These are phyloP conservation scores for Aspergillus baeticus DNA, from an alignment of 495 filamentous ascomycete genomes.

Conservation along the genomic window DNA sequence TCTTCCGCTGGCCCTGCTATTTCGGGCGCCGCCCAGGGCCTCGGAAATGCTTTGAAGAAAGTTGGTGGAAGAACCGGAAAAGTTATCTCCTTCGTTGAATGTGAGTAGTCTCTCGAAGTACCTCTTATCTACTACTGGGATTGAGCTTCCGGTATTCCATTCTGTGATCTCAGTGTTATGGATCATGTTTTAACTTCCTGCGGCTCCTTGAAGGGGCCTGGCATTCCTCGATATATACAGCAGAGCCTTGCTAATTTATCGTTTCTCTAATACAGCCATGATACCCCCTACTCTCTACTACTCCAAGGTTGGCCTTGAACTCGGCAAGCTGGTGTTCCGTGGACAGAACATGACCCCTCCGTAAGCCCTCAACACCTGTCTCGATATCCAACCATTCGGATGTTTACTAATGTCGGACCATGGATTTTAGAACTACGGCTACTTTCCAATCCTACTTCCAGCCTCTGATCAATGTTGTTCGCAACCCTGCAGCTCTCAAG, in stretches of 20 bases:
- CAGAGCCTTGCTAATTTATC: slow-evolving; percentile 28
- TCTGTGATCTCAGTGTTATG: neutral
- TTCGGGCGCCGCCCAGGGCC: slow-evolving; percentile 63
- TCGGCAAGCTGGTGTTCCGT: slow-evolving; percentile 81
- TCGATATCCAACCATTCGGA: neutral
- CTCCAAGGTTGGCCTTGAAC: slow-evolving; percentile 80
- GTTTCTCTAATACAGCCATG: slow-evolving; percentile 57
- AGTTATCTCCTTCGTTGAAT: slow-evolving; percentile 77
- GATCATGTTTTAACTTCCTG: slow-evolving; percentile 5
- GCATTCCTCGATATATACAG: slow-evolving; percentile 2
- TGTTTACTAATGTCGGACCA: slow-evolving; percentile 19
- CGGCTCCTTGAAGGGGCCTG: slow-evolving; percentile 25
- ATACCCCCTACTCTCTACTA: slow-evolving; percentile 89
- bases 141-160: neutral
- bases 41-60: slow-evolving; percentile 64
- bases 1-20: slow-evolving; percentile 77
- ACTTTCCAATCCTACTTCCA: slow-evolving; percentile 89
- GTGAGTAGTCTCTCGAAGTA: slow-evolving; percentile 55
- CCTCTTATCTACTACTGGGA: no score
- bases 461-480: slow-evolving; percentile 61
- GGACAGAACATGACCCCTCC: slow-evolving; percentile 91
- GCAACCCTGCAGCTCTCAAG: slow-evolving; percentile 60
- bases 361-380: slow-evolving; percentile 55
- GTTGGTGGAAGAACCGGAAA: slow-evolving; percentile 84
- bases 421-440: slow-evolving; percentile 52